phyloP scores from a whole-genome alignment of 768 basidiomycete species.

The Termitomyces sp. region DNA sequence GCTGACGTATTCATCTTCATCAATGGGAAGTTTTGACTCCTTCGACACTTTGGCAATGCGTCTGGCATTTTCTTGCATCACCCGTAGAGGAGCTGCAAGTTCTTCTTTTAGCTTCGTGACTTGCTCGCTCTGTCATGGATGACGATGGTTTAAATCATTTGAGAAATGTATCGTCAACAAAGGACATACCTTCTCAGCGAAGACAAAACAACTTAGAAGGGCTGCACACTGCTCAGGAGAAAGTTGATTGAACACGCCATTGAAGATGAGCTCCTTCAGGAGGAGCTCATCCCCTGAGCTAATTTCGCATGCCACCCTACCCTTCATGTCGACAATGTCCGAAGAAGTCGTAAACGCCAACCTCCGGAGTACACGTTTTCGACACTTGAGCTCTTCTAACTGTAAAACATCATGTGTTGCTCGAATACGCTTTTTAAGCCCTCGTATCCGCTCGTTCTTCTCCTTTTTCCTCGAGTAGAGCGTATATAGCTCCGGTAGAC shows the following conservation, averaged over 20 bases:
- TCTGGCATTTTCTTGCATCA: slow-evolving; percentile 93
- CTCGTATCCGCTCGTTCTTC: slow-evolving; percentile 61
- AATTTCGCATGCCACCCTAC: slow-evolving; percentile 97
- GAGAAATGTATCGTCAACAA: background rate
- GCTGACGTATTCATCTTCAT: slow-evolving; percentile 92
- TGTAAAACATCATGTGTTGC: slow-evolving; percentile 91
- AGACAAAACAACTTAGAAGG: slow-evolving; percentile 96
- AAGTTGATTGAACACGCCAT: slow-evolving; percentile 90
- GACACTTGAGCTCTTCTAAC: slow-evolving; percentile 91
- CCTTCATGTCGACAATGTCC: slow-evolving; percentile 98
- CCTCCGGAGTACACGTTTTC: slow-evolving; percentile 90
- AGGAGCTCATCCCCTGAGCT: slow-evolving; percentile 95
- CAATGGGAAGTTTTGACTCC: slow-evolving; percentile 84
- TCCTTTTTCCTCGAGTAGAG: slow-evolving; percentile 75
- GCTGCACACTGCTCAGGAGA: slow-evolving; percentile 91
- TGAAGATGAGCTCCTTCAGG: slow-evolving; percentile 95
- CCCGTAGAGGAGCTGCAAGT: slow-evolving; percentile 83
- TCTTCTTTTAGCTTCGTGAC: slow-evolving; percentile 87
- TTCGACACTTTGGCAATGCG: slow-evolving; percentile 96
- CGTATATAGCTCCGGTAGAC: slow-evolving; percentile 77
- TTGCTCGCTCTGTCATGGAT: slow-evolving; percentile 66
- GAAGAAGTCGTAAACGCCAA: slow-evolving; percentile 84
- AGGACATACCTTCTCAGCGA: slow-evolving; percentile 79
- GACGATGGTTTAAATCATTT: background rate
- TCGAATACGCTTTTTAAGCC: slow-evolving; percentile 81